Evolutionary conservation across 352 stramenopile genomes (phyloP).

Genomic region (Globisporangium ultimum): DNA sequence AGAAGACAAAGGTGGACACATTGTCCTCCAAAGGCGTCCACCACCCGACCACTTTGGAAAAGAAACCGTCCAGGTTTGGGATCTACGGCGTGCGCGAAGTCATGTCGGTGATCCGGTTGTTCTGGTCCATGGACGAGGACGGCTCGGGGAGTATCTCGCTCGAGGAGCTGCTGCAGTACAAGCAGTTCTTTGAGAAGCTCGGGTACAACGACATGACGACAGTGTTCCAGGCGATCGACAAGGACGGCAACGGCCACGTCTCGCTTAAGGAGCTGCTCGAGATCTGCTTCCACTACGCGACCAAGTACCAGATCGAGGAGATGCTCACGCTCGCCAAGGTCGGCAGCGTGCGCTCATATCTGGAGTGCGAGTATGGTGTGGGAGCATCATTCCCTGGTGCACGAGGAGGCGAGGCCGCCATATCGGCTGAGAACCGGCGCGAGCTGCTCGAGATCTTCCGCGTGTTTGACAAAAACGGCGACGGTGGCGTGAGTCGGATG

Average conservation of each 20-base stretch:
- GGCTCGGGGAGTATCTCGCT: conserved; percentile 54
- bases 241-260: conserved; percentile 52
- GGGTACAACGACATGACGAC: conserved; percentile 56
- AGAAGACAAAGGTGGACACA: no score
- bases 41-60: conserved; percentile 18
- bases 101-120: conserved; percentile 73
- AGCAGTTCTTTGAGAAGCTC: conserved; percentile 62
- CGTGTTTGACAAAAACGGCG: conserved; percentile 67
- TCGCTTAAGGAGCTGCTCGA: conserved; percentile 56
- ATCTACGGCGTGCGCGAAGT: conserved; percentile 69
- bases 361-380: conserved; percentile 19
- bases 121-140: conserved; percentile 73
- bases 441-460: conserved; percentile 65
- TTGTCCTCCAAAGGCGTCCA: conserved; percentile 1
- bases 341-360: conserved; percentile 45
- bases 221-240: conserved; percentile 72
- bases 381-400: not conserved
- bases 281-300: conserved; percentile 69
- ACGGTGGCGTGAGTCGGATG: conserved; percentile 63
- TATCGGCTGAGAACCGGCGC: conserved; percentile 30
- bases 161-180: conserved; percentile 50
- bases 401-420: not conserved
- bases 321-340: conserved; percentile 75
- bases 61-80: conserved; percentile 42
- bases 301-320: conserved; percentile 47